Evolutionary conservation across 345 rosid genomes (phyloP), one percentile per base, ranked within the genome.

Genomic region (Brassica nigra): DNA sequence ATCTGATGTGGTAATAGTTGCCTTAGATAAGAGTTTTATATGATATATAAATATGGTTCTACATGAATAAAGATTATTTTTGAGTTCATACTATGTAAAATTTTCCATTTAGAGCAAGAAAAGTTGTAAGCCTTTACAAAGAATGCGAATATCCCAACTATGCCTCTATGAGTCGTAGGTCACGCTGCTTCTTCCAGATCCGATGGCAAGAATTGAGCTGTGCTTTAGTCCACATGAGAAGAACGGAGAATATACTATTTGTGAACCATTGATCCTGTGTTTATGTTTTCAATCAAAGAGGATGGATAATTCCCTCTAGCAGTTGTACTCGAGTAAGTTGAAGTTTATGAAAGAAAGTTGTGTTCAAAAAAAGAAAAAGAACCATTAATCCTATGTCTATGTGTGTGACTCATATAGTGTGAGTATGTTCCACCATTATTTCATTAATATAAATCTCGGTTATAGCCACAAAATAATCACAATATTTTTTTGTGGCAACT

Each of bases 1-100:
- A 76, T 69, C 54, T 47, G 52, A 33, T 77, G 30, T 47, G 63
- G n/a, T 59, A 47, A 29, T 18, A 77, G 37, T 16, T 57, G 14
- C 27, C 2, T 29, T 39, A 58, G 23, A 16, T 29, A 10, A 68
- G 18, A 36, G 4, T 1, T 59, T 59, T 31, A 1, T 16, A 8
- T 63, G 42, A 10, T 70, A 2, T 27, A 15, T 49, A 2, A 29
- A 30, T 61, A 30, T 59, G 11, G 49, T 59, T 68, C n/a, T 59
- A 20, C 68, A 68, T 59, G 31, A 39, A 5, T 70, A 54, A 29
- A 57, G 0, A 59, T 39, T 67, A 58, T 58, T 2, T 34, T 58
- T 36, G 23, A 18, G 8, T 58, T 58, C 31, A 37, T 28, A 57
- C 33, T 65, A 52, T 65, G 20, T 27, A 8, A 0, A 65, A 3